These are phyloP conservation scores for Gastrolobium bilobum DNA, from an alignment of 306 rosid species.

Conservation along the genomic window DNA sequence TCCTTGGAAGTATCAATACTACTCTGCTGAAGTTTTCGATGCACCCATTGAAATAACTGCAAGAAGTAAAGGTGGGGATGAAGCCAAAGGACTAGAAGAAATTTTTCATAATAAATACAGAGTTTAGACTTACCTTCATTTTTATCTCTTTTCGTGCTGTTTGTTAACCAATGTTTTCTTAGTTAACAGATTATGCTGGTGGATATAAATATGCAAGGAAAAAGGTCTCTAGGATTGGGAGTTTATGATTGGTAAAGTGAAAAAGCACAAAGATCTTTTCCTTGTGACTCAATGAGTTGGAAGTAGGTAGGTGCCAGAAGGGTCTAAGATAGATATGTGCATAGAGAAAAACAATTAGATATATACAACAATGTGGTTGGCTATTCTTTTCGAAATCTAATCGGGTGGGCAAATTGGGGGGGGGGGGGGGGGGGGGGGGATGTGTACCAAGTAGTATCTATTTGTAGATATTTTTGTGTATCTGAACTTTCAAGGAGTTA, in stretches of 20 bases:
- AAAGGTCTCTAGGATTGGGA: constrained; percentile 43
- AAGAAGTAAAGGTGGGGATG: constrained; percentile 52
- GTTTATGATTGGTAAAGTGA: constrained; percentile 52
- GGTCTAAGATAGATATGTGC: constrained; percentile 60
- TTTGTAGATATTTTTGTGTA: constrained; percentile 52
- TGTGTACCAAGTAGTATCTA: constrained; percentile 50
- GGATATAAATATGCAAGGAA: constrained; percentile 54
- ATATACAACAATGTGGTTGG: constrained; percentile 86
- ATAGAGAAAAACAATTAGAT: constrained; percentile 83
- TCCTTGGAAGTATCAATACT: constrained; percentile 74
- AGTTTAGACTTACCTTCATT: constrained; percentile 83
- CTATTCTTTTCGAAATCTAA: constrained; percentile 82
- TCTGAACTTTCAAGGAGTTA: constrained; percentile 49
- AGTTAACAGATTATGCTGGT: constrained; percentile 51
- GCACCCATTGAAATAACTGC: constrained; percentile 94
- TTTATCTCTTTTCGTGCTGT: constrained; percentile 57
- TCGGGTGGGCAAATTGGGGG: constrained; percentile 63
- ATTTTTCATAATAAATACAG: constrained; percentile 34
- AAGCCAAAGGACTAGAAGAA: constrained; percentile 50
- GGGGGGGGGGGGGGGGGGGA: constrained; percentile 47
- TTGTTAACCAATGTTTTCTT: constrained; percentile 51
- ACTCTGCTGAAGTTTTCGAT: constrained; percentile 75
- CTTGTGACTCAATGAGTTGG: constrained; percentile 59
- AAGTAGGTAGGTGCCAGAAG: constrained; percentile 64
- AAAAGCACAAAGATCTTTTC: constrained; percentile 48